Conservation (phyloP, 129 eudicot genomes). For the Flaveria trinervia region DNA sequence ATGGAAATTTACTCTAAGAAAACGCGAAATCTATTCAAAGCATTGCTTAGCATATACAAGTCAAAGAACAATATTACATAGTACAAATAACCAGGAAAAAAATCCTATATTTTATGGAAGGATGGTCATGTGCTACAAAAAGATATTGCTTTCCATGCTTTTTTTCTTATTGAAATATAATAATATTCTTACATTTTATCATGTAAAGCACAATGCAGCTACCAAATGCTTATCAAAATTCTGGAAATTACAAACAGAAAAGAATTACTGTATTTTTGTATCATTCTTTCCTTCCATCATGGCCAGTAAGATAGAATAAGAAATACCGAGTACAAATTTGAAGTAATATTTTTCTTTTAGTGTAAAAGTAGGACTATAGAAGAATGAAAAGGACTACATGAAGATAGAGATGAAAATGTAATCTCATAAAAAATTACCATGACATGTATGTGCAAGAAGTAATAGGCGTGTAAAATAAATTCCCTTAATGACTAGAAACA, state of each 20-base stretch:
- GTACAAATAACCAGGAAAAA: constrained; percentile 27
- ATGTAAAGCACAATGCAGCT: constrained; percentile 18
- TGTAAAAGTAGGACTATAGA: neutral
- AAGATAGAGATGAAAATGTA: neutral
- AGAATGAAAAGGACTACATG: neutral
- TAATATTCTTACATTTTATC: constrained; percentile 3
- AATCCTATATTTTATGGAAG: constrained; percentile 3
- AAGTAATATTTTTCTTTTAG: neutral
- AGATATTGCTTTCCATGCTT: neutral
- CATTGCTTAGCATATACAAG: constrained; percentile 55
- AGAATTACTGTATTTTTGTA: neutral
- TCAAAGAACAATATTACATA: constrained; percentile 46
- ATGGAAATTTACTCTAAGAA: constrained; percentile 53
- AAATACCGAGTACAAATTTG: neutral
- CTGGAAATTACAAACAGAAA: constrained; percentile 19
- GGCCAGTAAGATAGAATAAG: neutral
- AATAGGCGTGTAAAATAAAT: neutral
- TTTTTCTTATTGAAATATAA: constrained; percentile 13
- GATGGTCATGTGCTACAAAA: constrained; percentile 12
- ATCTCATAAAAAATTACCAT: neutral
- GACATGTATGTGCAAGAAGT: neutral
- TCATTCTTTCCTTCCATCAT: neutral
- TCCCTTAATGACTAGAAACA: neutral
- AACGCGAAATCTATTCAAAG: constrained; percentile 58
- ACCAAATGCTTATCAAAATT: constrained; percentile 13